These are phyloP conservation scores for Colletotrichum magnum DNA, from an alignment of 2,329 filamentous ascomycete genomes.

Conservation along the genomic window DNA sequence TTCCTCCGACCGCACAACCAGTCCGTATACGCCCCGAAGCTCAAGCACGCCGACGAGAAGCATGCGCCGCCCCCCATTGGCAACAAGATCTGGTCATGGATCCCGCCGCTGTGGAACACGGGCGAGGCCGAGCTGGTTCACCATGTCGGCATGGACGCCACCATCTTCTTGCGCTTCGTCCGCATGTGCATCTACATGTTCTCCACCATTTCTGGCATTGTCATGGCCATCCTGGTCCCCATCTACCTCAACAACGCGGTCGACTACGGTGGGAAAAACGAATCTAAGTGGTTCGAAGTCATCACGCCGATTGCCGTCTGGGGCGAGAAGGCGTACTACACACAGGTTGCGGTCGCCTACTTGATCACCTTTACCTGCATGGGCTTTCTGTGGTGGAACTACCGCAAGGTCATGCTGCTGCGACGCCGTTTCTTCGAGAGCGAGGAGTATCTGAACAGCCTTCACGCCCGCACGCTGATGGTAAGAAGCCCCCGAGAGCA, in stretches of 20 bases:
- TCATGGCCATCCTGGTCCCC: conserved; percentile 84
- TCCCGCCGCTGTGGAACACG: conserved; percentile 82
- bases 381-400: conserved; percentile 92
- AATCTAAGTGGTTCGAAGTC: conserved; percentile 65
- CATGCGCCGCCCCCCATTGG: conserved; percentile 90
- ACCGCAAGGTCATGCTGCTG: conserved; percentile 78
- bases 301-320: conserved; percentile 73
- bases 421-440: conserved; percentile 87
- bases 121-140: conserved; percentile 83
- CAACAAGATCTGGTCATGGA: conserved; percentile 90
- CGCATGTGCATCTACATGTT: conserved; percentile 96
- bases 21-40: conserved; percentile 92
- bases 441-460: conserved; percentile 87
- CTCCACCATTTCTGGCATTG: conserved; percentile 77
- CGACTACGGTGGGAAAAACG: conserved; percentile 44
- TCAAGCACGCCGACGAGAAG: conserved; percentile 92
- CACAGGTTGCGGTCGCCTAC: conserved; percentile 71
- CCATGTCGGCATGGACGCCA: conserved; percentile 92
- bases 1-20: conserved; percentile 91
- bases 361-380: conserved; percentile 81
- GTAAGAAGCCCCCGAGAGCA: conserved; percentile 52
- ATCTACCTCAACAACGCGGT: conserved; percentile 75
- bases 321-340: conserved; percentile 68
- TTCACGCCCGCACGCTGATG: conserved; percentile 83
- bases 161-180: conserved; percentile 88